Percentiles rank a stretch among this genome's conserved stretches.
These are phyloP conservation scores for Malus fusca DNA, from an alignment of 306 rosid species.

Conservation along the genomic window DNA sequence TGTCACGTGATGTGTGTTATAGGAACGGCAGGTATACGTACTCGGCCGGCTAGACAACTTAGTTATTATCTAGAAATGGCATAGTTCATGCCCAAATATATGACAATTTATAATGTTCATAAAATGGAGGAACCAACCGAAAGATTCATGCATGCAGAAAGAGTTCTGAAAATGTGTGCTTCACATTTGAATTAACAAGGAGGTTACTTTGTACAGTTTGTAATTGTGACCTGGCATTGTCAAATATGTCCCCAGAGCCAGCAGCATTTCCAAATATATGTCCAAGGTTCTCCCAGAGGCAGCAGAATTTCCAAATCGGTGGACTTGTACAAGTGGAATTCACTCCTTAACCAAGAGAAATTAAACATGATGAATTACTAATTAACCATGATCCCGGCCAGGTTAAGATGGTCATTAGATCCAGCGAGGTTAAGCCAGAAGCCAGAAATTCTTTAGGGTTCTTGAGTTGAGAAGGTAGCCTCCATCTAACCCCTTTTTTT, in stretches of 20 bases:
- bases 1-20: not conserved
- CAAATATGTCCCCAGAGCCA: not conserved
- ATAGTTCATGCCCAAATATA: not conserved
- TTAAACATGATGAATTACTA: not conserved
- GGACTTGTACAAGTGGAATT: not conserved
- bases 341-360: not conserved
- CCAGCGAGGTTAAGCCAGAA: constrained; percentile 40
- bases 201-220: not conserved
- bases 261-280: not conserved
- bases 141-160: not conserved
- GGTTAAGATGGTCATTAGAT: not conserved
- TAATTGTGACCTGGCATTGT: not conserved
- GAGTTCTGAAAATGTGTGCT: not conserved
- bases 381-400: not conserved
- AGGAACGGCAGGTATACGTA: no score
- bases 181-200: not conserved
- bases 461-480: constrained; percentile 72
- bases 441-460: constrained; percentile 80
- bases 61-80: not conserved
- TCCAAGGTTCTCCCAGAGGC: not conserved
- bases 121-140: not conserved
- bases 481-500: constrained; percentile 58
- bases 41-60: no score
- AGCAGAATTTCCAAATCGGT: not conserved
- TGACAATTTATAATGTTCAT: not conserved